A percentile compares a stretch with the other conserved stretches of the same genome.
Evolutionary conservation across 2,329 filamentous ascomycete genomes (phyloP).

Genomic region (Stemphylium lycopersici): DNA sequence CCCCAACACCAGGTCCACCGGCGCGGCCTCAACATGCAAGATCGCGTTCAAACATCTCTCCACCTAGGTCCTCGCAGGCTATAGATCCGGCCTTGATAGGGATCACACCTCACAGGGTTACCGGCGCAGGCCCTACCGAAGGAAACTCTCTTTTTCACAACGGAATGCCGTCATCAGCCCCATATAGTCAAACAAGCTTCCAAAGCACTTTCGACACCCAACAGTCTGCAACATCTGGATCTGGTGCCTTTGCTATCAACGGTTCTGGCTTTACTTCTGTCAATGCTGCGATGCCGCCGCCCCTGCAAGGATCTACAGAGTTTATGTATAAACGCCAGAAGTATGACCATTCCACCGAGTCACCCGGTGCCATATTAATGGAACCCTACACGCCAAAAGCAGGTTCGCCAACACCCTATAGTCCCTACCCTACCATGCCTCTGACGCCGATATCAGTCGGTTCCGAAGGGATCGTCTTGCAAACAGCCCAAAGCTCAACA

Average conservation of each 20-base stretch:
- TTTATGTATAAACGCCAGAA: slow-evolving; percentile 29
- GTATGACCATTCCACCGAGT: slow-evolving; percentile 33
- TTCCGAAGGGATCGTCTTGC: slow-evolving; percentile 39
- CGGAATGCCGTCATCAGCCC: slow-evolving; percentile 12
- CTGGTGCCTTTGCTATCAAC: slow-evolving; percentile 24
- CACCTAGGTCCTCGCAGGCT: slow-evolving; percentile 26
- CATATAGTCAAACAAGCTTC: slow-evolving; percentile 27
- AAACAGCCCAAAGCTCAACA: slow-evolving; percentile 25
- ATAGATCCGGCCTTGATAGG: slow-evolving; percentile 38
- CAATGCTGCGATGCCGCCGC: slow-evolving; percentile 39
- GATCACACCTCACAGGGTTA: slow-evolving; percentile 21
- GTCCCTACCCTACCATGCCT: slow-evolving; percentile 52
- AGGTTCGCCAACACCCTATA: slow-evolving; percentile 49
- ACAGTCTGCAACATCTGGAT: slow-evolving; percentile 22
- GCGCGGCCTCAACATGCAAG: slow-evolving; percentile 29
- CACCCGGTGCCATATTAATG: slow-evolving; percentile 29
- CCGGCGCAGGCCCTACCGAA: slow-evolving; percentile 19
- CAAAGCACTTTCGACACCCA: slow-evolving; percentile 32
- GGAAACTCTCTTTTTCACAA: slow-evolving; percentile 20
- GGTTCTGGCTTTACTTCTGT: slow-evolving; percentile 20
- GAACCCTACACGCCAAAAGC: slow-evolving; percentile 49
- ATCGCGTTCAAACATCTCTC: slow-evolving; percentile 32
- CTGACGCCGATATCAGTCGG: slow-evolving; percentile 52
- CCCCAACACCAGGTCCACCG: slow-evolving; percentile 24
- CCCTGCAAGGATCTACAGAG: slow-evolving; percentile 23